Evolutionary conservation across 495 filamentous ascomycete genomes (phyloP), one percentile per base, ranked within the genome.

Genomic region (Aspergillus sclerotiicarbonarius): DNA sequence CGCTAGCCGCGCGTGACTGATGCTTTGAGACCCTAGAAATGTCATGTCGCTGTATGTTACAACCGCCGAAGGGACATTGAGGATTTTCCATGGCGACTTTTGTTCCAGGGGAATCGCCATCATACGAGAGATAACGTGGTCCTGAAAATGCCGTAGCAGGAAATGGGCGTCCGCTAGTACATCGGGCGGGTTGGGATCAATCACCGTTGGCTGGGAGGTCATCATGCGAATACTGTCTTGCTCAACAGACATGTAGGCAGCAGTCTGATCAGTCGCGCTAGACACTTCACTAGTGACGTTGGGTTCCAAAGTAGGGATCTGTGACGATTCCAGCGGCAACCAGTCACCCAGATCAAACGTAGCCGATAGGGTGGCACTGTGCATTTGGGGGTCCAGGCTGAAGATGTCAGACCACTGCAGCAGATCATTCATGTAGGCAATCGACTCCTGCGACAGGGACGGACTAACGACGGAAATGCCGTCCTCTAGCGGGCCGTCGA

Each of bases 341-440:
- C 19, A 32, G 19, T 50, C 50, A 0, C 30, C 53, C 4, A 65
- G 51, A 30, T 59, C 67, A 19, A 67, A 56, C 9, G 59, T 58
- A 4, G 62, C 56, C 30, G 61, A 53, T 21, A 53, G 51, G 15
- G 58, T 43, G 21, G 60, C 52, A 5, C 62, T 62, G 5, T 60
- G 51, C 19, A 65, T 60, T 5, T 70, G 67, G 12, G 64, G 66
- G 10, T 62, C 62, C n/a, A 74, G 60, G 16, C 67, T 65, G 6
- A 74, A 61, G 0, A 74, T 47, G 51, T 74, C 69, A 0, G 71
- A 71, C 69, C 69, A 74, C 15, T 70, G 71, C 0, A 74, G 51
- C 19, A 74, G 70, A 33, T 71, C 71, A 32, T 74, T 66, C 45
- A 71, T 68, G 29, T 67, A 55, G 0, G 64, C 60, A 5, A 70